Conservation (phyloP, 2,329 filamentous ascomycete species). For the Teratosphaeriaceae sp. region DNA sequence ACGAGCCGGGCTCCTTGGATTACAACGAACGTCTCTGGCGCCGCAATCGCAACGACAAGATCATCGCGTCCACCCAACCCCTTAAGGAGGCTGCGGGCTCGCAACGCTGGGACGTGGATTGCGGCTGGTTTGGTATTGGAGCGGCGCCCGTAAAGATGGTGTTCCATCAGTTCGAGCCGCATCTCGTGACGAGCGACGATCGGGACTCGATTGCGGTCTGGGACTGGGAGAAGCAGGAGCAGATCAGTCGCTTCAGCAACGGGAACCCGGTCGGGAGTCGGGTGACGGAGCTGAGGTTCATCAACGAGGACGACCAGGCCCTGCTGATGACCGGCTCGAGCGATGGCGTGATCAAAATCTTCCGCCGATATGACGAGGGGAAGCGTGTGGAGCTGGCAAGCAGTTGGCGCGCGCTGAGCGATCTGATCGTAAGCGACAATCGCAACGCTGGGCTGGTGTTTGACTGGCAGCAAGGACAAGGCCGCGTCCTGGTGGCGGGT, state of each 20-base stretch:
- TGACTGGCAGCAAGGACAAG: slow-evolving; percentile 98
- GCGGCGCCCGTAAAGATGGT: slow-evolving; percentile 88
- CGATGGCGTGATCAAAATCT: slow-evolving; percentile 89
- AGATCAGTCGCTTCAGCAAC: slow-evolving; percentile 82
- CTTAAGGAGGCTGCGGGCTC: slow-evolving; percentile 82
- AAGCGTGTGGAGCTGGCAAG: slow-evolving; percentile 77
- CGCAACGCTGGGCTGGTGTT: slow-evolving; percentile 94
- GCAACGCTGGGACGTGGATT: slow-evolving; percentile 78
- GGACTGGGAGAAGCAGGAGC: slow-evolving; percentile 78
- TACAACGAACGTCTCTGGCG: slow-evolving; percentile 96
- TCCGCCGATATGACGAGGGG: slow-evolving; percentile 79
- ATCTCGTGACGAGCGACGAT: slow-evolving; percentile 88
- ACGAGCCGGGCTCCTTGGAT: slow-evolving; percentile 91
- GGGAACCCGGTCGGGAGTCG: slow-evolving; percentile 85
- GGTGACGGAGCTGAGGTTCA: slow-evolving; percentile 92
- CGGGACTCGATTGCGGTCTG: slow-evolving; percentile 81
- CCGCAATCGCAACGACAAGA: slow-evolving; percentile 83
- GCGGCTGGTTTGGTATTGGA: slow-evolving; percentile 79
- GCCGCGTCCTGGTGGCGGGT: slow-evolving; percentile 88
- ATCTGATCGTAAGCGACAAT: slow-evolving; percentile 80
- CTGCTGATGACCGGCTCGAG: slow-evolving; percentile 92
- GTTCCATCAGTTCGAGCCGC: slow-evolving; percentile 97
- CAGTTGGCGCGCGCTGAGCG: slow-evolving; percentile 83
- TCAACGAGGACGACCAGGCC: slow-evolving; percentile 97
- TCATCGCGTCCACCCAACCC: slow-evolving; percentile 86